Evolutionary conservation across 2,329 filamentous ascomycete genomes (phyloP).

Genomic region (Colletotrichum aenigma): DNA sequence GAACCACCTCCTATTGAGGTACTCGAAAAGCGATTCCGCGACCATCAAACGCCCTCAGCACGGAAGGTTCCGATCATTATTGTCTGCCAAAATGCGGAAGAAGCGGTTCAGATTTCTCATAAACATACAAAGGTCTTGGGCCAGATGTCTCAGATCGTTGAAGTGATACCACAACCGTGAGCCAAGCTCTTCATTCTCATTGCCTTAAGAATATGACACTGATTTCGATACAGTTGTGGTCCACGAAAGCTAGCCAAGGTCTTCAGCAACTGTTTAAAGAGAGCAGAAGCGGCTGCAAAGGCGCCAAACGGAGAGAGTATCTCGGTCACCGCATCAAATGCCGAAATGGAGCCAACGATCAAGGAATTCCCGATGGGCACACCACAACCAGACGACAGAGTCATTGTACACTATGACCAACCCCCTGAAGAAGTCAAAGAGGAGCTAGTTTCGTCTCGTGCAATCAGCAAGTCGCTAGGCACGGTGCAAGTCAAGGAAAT

Average conservation of each 20-base stretch:
- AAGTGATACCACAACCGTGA: conserved; percentile 34
- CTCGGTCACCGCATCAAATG: background rate
- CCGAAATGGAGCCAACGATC: background rate
- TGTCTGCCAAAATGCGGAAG: conserved; percentile 31
- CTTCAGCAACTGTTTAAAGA: conserved; percentile 26
- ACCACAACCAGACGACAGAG: background rate
- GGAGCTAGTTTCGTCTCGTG: background rate
- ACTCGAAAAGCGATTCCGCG: conserved; percentile 23
- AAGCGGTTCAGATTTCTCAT: conserved; percentile 28
- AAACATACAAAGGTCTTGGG: conserved; percentile 25
- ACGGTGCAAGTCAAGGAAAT: background rate
- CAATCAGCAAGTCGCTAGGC: background rate
- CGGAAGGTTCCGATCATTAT: conserved; percentile 29
- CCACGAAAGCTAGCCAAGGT: conserved; percentile 33
- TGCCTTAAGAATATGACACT: background rate
- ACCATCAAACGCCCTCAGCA: background rate
- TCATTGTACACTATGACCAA: background rate
- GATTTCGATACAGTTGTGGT: conserved; percentile 14
- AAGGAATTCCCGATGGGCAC: background rate
- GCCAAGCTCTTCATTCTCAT: background rate
- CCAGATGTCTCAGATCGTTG: conserved; percentile 28
- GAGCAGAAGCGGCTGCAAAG: background rate
- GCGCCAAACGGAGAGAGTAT: background rate
- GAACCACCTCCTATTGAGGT: conserved; percentile 27
- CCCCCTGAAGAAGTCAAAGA: background rate